These are phyloP conservation scores for Pezicula carpinea DNA, from an alignment of 2,329 filamentous ascomycete genomes.

Conservation along the genomic window DNA sequence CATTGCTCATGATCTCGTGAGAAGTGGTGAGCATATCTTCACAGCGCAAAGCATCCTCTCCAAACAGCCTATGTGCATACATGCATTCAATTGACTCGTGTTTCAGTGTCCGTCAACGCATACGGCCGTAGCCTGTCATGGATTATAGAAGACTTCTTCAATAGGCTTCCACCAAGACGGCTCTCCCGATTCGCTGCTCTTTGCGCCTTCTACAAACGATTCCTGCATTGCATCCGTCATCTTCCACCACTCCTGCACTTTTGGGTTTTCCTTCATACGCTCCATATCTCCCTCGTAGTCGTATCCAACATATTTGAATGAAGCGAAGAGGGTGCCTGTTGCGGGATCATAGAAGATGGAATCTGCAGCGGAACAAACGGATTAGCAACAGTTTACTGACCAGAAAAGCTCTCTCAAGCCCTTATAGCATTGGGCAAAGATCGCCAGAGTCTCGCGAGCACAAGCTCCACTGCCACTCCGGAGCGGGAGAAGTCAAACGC, in stretches of 20 bases:
- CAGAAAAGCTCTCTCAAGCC: background rate
- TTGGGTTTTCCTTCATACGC: constrained; percentile 66
- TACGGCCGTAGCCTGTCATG: constrained; percentile 30
- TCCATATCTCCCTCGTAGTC: constrained; percentile 73
- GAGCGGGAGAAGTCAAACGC: constrained; percentile 24
- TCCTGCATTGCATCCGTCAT: constrained; percentile 77
- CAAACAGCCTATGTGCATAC: background rate
- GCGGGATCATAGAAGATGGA: constrained; percentile 67
- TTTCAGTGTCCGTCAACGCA: background rate
- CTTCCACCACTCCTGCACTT: constrained; percentile 73
- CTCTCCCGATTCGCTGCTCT: constrained; percentile 52
- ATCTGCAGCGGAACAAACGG: constrained; percentile 40
- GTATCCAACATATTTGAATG: constrained; percentile 73
- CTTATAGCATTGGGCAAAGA: background rate
- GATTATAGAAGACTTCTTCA: constrained; percentile 64
- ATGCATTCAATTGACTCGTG: background rate
- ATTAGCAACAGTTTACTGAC: background rate
- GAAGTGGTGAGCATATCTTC: background rate
- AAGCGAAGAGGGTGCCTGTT: constrained; percentile 64
- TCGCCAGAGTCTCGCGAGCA: background rate
- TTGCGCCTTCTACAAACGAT: constrained; percentile 54
- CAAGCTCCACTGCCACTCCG: background rate
- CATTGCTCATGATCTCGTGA: background rate
- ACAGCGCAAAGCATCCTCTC: background rate
- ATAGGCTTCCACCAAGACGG: constrained; percentile 65